A percentile compares a stretch with the other conserved stretches of the same genome.
Evolutionary conservation across 352 stramenopile species (phyloP).

Genomic region (Pilasporangium apinafurcum): DNA sequence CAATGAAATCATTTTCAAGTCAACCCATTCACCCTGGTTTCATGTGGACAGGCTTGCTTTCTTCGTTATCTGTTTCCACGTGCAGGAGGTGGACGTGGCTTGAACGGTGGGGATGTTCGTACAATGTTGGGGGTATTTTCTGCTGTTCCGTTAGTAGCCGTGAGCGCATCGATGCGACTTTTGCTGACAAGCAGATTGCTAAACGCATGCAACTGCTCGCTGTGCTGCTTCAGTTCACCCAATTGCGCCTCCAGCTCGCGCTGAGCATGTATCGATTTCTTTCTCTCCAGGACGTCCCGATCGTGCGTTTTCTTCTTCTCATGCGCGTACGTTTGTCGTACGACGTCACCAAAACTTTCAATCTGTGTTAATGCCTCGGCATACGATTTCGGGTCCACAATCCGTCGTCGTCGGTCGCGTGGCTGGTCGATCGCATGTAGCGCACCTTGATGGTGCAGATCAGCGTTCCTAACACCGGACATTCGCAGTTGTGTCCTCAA

Average conservation of each 20-base stretch:
- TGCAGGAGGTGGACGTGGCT: too few relatives aligned
- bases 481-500: conserved; percentile 51
- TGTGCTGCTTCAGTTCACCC: conserved; percentile 21
- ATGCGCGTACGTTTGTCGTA: conserved; percentile 32
- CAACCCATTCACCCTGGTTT: too few relatives aligned
- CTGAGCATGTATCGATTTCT: conserved; percentile 19
- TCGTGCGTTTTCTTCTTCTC: conserved; percentile 34
- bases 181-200: conserved; percentile 69
- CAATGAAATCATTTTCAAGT: too few relatives aligned
- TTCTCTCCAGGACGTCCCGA: conserved; percentile 23
- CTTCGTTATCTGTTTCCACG: too few relatives aligned
- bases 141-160: too few relatives aligned
- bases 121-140: too few relatives aligned
- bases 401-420: conserved; percentile 25
- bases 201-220: conserved; percentile 41
- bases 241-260: conserved; percentile 33
- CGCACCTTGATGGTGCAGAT: conserved; percentile 35
- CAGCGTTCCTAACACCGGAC: conserved; percentile 38
- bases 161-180: conserved; percentile 28
- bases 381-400: conserved; percentile 47
- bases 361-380: conserved; percentile 41
- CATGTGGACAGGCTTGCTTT: too few relatives aligned
- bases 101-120: too few relatives aligned
- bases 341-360: conserved; percentile 41
- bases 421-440: conserved; percentile 28